Evolutionary conservation across 371 early-diverging fungal genomes (phyloP).

Genomic region (Mucor plumbeus): DNA sequence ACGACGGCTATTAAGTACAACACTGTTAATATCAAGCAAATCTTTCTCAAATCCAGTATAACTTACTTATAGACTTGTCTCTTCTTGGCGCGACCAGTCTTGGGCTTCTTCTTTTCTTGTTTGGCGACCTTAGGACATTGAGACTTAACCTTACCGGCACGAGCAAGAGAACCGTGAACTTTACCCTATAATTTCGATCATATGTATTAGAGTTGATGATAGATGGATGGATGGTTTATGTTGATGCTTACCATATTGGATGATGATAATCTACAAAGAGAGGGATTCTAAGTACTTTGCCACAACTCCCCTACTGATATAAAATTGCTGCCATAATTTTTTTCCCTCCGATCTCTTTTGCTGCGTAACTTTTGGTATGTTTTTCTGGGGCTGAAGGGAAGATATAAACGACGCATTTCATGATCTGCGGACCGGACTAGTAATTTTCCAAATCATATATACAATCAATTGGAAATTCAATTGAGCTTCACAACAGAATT

Average conservation of each 20-base stretch:
- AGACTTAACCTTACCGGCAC: conserved; percentile 99
- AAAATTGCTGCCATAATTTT: conserved; percentile 7
- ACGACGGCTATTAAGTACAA: conserved; percentile 69
- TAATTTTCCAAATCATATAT: not conserved
- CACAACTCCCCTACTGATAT: not conserved
- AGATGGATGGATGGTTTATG: conserved; percentile 21
- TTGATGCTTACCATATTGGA: conserved; percentile 35
- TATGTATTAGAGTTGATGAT: not conserved
- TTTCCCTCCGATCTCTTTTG: not conserved
- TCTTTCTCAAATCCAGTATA: not conserved
- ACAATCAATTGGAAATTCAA: not conserved
- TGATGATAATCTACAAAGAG: conserved; percentile 30
- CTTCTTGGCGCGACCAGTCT: conserved; percentile 98
- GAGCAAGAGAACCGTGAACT: conserved; percentile 99
- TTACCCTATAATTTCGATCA: conserved; percentile 77
- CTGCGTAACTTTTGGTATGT: not conserved
- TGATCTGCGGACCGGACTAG: not conserved
- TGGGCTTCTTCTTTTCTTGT: conserved; percentile 95
- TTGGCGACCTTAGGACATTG: conserved; percentile 99
- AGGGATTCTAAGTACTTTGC: conserved; percentile 10
- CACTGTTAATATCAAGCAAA: not conserved
- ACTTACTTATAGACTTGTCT: conserved; percentile 83
- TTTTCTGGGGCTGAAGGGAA: too few species aligned
- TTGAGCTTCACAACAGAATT: not conserved
- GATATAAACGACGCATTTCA: too few species aligned